Base-by-base conservation (phyloP, 78 protist genomes). In the Trichosphaerium sp. region DNA sequence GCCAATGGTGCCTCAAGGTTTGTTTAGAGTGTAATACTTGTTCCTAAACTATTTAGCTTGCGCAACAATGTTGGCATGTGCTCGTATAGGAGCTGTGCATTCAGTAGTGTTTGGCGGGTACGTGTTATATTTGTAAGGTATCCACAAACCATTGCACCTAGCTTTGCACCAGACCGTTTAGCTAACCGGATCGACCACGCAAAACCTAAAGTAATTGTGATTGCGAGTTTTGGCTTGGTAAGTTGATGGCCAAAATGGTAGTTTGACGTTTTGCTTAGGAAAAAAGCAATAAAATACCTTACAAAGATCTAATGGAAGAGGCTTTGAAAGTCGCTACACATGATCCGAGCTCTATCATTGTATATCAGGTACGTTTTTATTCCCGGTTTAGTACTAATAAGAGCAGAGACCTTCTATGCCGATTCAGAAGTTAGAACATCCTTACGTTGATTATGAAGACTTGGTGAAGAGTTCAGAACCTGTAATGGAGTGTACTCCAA, bases 171-270 rank as follows among this genome's bases (percentile, higher is more conserved):
- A 32, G 62, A 69, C 0, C 88, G 71, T 39, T 34, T 88, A 5
- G 75, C 92, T n/a, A 26, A 32, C 21, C 64, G 92, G 32, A 84
- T 88, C 21, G 75, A 66, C 1, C 84, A 82, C 71, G 48, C 76
- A 2, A 5, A 71, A 26, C 84, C 92, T 21, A 74, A 68, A 42
- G 60, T 87, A 0, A 55, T 87, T 2, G 40, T 85, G 2, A 41
- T 75, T 1, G 21, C 85, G n/a, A 51, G 42, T 34, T 79, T 66
- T 37, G 85, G 85, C 40, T 40, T 73, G 23, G 85, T 72, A 35
- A 72, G 69, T 12, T 12, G 12, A 12, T 12, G 58, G 12, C 11
- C 15, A 35, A 56, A 12, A 12, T 11, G 28, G 29, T 15, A 56
- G 28, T 56, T 11, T 56, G 61, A 41, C 61, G 15, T 15, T 12